These are phyloP conservation scores for Sarcomyxa edulis DNA, from an alignment of 768 basidiomycete species.

Conservation along the genomic window DNA sequence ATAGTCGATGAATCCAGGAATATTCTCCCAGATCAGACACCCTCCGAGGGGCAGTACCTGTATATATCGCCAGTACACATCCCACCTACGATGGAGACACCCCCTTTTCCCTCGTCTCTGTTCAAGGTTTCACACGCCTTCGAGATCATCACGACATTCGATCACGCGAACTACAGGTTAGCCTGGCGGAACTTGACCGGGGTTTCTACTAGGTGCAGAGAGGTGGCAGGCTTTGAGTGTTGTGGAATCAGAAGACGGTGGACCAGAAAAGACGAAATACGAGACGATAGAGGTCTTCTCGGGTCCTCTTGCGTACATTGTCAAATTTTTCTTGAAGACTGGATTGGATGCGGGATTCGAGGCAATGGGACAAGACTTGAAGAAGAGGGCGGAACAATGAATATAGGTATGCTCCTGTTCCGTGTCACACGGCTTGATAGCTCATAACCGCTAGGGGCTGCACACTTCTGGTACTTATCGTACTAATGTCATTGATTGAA, in stretches of 20 bases:
- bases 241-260: slow-evolving; percentile 39
- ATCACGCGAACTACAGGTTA: slow-evolving; percentile 47
- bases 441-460: too few species aligned
- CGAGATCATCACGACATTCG: slow-evolving; percentile 42
- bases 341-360: slow-evolving; percentile 40
- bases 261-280: slow-evolving; percentile 57
- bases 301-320: slow-evolving; percentile 48
- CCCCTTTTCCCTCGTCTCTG: slow-evolving; percentile 23
- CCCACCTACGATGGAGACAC: slow-evolving; percentile 49
- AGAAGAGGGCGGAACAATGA: slow-evolving; percentile 47
- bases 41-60: slow-evolving; percentile 42
- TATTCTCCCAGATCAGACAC: slow-evolving; percentile 42
- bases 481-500: too few species aligned
- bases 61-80: slow-evolving; percentile 49
- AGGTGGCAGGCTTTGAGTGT: slow-evolving; percentile 62
- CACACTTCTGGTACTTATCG: too few species aligned
- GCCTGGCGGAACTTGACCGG: slow-evolving; percentile 48
- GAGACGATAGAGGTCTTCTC: slow-evolving; percentile 59
- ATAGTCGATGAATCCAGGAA: slow-evolving; percentile 33
- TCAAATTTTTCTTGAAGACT: slow-evolving; percentile 37
- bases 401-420: too few species aligned
- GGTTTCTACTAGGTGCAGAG: slow-evolving; percentile 45
- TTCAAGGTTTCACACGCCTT: slow-evolving; percentile 35
- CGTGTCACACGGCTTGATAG: too few species aligned
- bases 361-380: slow-evolving; percentile 55